These are phyloP conservation scores for Escovopsis sp. DNA, from an alignment of 2,329 filamentous ascomycete species.

Conservation along the genomic window DNA sequence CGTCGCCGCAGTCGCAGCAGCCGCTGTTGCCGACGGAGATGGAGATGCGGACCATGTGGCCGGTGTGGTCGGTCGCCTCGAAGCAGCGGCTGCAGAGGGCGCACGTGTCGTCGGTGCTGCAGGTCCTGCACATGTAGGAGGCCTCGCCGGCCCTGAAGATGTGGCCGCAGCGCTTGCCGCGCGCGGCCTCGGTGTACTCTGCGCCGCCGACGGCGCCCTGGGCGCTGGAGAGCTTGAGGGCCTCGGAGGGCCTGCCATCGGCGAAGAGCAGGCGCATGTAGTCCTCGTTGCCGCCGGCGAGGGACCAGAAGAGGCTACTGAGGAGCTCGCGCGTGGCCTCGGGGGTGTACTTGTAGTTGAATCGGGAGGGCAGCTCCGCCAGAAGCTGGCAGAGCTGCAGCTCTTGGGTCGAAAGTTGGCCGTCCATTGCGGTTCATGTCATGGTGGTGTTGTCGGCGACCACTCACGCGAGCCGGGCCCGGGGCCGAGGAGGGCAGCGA, in stretches of 20 bases:
- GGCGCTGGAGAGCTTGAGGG: constrained; percentile 67
- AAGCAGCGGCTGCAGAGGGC: constrained; percentile 90
- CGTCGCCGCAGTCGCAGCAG: constrained; percentile 94
- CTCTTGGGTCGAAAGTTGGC: constrained; percentile 50
- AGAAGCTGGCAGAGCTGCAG: constrained; percentile 72
- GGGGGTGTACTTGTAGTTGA: constrained; percentile 61
- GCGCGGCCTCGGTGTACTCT: constrained; percentile 83
- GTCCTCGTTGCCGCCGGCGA: constrained; percentile 60
- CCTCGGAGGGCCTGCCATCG: constrained; percentile 46
- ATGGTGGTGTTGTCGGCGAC: constrained; percentile 11
- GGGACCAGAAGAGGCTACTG: constrained; percentile 69
- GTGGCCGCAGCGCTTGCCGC: constrained; percentile 89
- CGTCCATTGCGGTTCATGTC: constrained; percentile 30
- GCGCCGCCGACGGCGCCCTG: constrained; percentile 89
- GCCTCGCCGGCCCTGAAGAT: constrained; percentile 93
- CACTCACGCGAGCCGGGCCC: not conserved
- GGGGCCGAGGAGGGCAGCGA: too few relatives aligned
- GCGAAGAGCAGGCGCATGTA: constrained; percentile 74
- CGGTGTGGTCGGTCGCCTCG: constrained; percentile 85
- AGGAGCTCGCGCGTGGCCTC: constrained; percentile 58
- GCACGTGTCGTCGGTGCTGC: constrained; percentile 87
- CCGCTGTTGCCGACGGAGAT: constrained; percentile 84
- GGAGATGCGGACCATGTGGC: constrained; percentile 78
- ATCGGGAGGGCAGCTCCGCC: constrained; percentile 56
- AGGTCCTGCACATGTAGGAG: constrained; percentile 87